These are phyloP conservation scores for Hura crepitans DNA, from an alignment of 441 rosid species.

Conservation along the genomic window DNA sequence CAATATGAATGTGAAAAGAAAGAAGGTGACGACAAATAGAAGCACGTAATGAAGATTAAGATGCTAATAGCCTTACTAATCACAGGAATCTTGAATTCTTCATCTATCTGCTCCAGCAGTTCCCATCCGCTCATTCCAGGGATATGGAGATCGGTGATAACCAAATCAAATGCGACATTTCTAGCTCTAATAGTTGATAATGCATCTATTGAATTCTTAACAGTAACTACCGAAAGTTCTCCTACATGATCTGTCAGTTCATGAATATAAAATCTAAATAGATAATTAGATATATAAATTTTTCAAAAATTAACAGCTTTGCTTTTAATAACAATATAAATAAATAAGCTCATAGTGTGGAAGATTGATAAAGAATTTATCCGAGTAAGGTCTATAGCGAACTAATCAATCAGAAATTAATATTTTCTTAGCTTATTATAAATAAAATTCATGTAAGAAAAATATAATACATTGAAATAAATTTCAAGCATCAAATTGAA, in stretches of 20 bases:
- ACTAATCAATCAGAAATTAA: no score
- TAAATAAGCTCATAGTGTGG: no score
- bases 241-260: conserved; percentile 5
- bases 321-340: no score
- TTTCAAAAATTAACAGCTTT: background rate
- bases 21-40: background rate
- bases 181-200: conserved; percentile 37
- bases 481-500: background rate
- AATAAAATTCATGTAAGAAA: no score
- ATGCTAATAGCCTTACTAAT: conserved; percentile 30
- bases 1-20: background rate
- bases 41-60: no score
- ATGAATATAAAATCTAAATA: background rate
- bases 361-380: no score
- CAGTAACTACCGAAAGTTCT: conserved; percentile 31
- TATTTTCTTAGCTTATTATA: no score
- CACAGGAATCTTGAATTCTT: conserved; percentile 54
- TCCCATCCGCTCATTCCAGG: conserved; percentile 60
- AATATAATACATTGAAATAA: background rate
- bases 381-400: no score
- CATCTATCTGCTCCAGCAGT: conserved; percentile 43
- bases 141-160: conserved; percentile 65
- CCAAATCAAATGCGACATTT: conserved; percentile 38
- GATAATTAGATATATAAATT: background rate
- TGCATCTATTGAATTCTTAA: conserved; percentile 43